A percentile compares a stretch with the other conserved stretches of the same genome.
Evolutionary conservation across 2,329 filamentous ascomycete genomes (phyloP).

Genomic region (Orbilia ellipsospora): DNA sequence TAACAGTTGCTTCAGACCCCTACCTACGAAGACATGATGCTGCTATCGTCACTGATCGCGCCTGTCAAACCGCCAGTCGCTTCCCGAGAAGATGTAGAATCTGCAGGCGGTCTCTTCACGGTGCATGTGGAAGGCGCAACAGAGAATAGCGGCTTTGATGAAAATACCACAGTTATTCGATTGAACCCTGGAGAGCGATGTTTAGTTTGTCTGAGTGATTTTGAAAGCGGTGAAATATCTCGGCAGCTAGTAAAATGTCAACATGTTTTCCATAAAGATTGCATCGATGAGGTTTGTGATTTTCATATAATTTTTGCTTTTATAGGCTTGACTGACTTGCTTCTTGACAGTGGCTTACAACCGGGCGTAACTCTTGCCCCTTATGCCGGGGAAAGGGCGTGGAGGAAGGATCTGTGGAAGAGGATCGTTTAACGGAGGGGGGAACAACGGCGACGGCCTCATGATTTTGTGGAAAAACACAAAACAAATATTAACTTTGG

Average conservation of each 20-base stretch:
- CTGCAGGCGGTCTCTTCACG: conserved; percentile 71
- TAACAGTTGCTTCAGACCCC: conserved; percentile 64
- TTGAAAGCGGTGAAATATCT: conserved; percentile 71
- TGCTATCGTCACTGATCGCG: conserved; percentile 74
- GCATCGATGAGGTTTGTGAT: conserved; percentile 73
- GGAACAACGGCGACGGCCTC: conserved; percentile 9
- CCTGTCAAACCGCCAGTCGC: conserved; percentile 77
- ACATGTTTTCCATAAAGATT: conserved; percentile 75
- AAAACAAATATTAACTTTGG: neutral
- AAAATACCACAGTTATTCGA: conserved; percentile 35
- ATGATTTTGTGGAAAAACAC: neutral
- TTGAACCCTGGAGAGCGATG: conserved; percentile 67
- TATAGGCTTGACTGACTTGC: conserved; percentile 60
- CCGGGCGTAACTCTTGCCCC: conserved; percentile 73
- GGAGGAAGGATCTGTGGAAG: conserved; percentile 60
- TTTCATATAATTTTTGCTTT: neutral
- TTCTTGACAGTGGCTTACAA: conserved; percentile 72
- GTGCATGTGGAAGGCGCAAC: conserved; percentile 60
- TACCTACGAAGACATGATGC: conserved; percentile 78
- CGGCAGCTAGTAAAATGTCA: conserved; percentile 72
- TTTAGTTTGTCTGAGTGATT: conserved; percentile 75
- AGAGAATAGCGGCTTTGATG: conserved; percentile 58
- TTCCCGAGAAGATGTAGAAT: conserved; percentile 72
- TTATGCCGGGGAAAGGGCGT: conserved; percentile 69
- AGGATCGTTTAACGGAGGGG: conserved; percentile 13